These are phyloP conservation scores for Aegilops speltoides DNA, from an alignment of 176 grass and related monocot genomes.

Conservation along the genomic window DNA sequence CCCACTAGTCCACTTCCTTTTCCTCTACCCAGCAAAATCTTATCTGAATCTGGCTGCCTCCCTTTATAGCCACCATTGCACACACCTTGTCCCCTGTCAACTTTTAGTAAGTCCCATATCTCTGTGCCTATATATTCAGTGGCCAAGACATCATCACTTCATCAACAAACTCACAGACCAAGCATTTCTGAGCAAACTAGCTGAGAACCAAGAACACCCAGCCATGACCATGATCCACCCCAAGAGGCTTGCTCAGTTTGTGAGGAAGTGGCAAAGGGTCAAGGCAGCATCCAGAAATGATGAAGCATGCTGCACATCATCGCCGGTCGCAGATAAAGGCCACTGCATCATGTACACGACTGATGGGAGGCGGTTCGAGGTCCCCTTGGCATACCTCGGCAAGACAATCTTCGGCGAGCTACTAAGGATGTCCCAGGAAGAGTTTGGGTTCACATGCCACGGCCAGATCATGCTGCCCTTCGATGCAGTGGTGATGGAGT, in stretches of 20 bases:
- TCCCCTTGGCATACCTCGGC: conserved; percentile 41
- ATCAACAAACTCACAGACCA: background rate
- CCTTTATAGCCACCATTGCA: background rate
- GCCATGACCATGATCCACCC: conserved; percentile 23
- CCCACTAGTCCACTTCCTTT: background rate
- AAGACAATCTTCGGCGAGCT: conserved; percentile 33
- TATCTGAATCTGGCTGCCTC: conserved; percentile 31
- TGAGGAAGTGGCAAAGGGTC: conserved; percentile 27
- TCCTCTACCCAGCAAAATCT: conserved; percentile 8
- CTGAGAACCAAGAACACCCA: background rate
- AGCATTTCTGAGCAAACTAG: conserved; percentile 3
- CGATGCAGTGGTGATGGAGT: conserved; percentile 56
- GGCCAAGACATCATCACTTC: background rate
- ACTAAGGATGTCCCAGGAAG: conserved; percentile 39
- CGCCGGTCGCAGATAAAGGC: conserved; percentile 26
- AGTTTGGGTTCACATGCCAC: conserved; percentile 47
- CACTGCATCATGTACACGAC: conserved; percentile 34
- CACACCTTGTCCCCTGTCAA: conserved; percentile 34
- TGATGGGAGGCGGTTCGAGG: conserved; percentile 41
- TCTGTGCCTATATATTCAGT: conserved; percentile 13
- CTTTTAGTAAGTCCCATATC: conserved; percentile 1
- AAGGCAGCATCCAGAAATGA: background rate
- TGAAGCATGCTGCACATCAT: background rate
- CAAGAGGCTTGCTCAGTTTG: conserved; percentile 28
- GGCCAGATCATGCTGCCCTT: conserved; percentile 51